These are phyloP conservation scores for Acacia crassicarpa DNA, from an alignment of 306 rosid species.

Conservation along the genomic window DNA sequence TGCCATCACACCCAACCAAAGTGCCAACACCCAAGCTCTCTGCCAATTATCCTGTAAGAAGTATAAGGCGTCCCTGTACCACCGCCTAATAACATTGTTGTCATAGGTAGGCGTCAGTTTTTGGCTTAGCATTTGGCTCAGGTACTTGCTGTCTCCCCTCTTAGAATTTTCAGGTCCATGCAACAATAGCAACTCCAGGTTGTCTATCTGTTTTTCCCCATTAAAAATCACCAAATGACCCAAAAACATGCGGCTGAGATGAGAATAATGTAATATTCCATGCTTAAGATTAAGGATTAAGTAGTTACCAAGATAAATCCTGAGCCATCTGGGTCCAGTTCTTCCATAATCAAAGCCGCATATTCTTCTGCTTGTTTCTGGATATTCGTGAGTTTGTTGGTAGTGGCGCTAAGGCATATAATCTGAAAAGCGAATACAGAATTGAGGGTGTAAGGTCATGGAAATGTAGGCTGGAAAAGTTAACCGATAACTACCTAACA, in stretches of 20 bases:
- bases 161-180: conserved; percentile 48
- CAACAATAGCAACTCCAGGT: conserved; percentile 54
- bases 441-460: conserved; percentile 3
- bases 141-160: conserved; percentile 47
- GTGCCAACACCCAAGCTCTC: conserved; percentile 54
- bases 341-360: conserved; percentile 81
- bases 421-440: conserved; percentile 49
- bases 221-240: conserved; percentile 19
- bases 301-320: conserved; percentile 64
- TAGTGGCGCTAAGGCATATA: conserved; percentile 63
- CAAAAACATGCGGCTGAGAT: conserved; percentile 26
- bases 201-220: conserved; percentile 44
- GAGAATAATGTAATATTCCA: not conserved
- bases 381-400: conserved; percentile 64
- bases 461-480: conserved; percentile 18
- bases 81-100: conserved; percentile 36
- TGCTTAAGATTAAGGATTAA: conserved; percentile 3
- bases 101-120: conserved; percentile 48
- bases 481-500: not conserved
- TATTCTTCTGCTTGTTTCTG: conserved; percentile 68
- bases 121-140: conserved; percentile 59
- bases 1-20: conserved; percentile 52
- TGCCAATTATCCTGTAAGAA: conserved; percentile 67
- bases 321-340: conserved; percentile 59
- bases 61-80: conserved; percentile 37